A percentile compares a stretch with the other conserved stretches of the same genome.
Evolutionary conservation across 148 eudicot species (phyloP).

Genomic region (Camellia japonica): DNA sequence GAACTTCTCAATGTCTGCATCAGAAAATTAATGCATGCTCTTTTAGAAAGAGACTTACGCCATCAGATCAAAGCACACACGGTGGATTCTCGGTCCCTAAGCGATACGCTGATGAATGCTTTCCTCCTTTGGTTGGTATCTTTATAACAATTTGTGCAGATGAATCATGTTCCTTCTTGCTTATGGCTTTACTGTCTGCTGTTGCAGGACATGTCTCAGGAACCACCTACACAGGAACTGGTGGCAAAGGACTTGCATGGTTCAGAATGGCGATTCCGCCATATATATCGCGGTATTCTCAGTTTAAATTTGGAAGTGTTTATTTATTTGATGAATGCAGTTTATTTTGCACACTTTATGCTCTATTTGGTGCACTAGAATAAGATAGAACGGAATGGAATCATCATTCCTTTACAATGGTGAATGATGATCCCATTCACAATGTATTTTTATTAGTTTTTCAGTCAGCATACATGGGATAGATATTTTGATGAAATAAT

Average conservation of each 20-base stretch:
- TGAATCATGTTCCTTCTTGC: neutral
- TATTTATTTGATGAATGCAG: neutral
- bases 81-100: constrained; percentile 27
- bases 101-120: constrained; percentile 18
- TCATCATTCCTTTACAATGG: no score
- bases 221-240: constrained; percentile 19
- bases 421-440: no score
- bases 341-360: neutral
- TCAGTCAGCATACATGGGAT: no score
- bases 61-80: constrained; percentile 26
- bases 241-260: constrained; percentile 29
- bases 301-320: neutral
- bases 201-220: constrained; percentile 24
- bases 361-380: no score
- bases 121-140: constrained; percentile 24
- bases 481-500: no score
- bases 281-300: constrained; percentile 20
- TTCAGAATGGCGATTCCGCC: constrained; percentile 22
- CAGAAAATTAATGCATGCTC: neutral
- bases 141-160: neutral
- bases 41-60: constrained; percentile 24
- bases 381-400: no score
- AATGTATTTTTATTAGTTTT: no score
- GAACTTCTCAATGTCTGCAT: constrained; percentile 1
- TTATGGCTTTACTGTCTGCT: neutral